These are phyloP conservation scores for Lasiosphaeria miniovina DNA, from an alignment of 495 filamentous ascomycete species.

Conservation along the genomic window DNA sequence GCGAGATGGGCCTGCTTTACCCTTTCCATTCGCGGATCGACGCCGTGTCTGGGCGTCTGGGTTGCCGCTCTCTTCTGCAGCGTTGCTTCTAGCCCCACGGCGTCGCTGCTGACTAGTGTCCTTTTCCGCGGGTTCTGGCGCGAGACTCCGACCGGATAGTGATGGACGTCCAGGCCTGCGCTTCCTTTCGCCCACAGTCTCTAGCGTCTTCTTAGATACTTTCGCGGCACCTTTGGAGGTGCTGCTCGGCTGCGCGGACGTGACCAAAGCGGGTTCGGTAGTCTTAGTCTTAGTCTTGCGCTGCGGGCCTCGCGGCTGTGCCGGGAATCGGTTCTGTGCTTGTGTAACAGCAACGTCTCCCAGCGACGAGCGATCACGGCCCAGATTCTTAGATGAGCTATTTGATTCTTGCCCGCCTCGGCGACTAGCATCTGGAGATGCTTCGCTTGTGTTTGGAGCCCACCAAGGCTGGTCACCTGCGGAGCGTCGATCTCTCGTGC, in stretches of 20 bases:
- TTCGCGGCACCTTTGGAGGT: neutral
- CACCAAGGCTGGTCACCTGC: constrained; percentile 13
- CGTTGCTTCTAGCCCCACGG: neutral
- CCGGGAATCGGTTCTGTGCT: constrained; percentile 21
- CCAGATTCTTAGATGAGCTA: constrained; percentile 3
- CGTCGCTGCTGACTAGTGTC: neutral
- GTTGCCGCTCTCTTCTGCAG: neutral
- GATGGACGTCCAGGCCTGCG: neutral
- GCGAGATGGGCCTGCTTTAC: constrained; percentile 1
- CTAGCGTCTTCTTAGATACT: neutral
- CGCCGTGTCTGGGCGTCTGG: neutral
- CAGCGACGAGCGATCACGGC: constrained; percentile 21
- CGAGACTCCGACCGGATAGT: neutral
- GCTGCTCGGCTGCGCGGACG: neutral
- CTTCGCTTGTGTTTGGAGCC: constrained; percentile 1
- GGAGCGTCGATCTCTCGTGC: constrained; percentile 10
- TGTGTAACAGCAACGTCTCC: constrained; percentile 24
- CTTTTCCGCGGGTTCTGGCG: neutral
- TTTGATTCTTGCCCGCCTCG: neutral
- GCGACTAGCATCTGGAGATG: constrained; percentile 4
- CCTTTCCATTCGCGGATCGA: neutral
- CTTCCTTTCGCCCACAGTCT: neutral
- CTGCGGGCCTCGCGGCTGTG: neutral
- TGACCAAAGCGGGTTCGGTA: neutral
- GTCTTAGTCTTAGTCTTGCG: neutral